A percentile compares a stretch with the other conserved stretches of the same genome.
Conservation (phyloP, 805 yeast species). For the Isabelozyma gotoi region DNA sequence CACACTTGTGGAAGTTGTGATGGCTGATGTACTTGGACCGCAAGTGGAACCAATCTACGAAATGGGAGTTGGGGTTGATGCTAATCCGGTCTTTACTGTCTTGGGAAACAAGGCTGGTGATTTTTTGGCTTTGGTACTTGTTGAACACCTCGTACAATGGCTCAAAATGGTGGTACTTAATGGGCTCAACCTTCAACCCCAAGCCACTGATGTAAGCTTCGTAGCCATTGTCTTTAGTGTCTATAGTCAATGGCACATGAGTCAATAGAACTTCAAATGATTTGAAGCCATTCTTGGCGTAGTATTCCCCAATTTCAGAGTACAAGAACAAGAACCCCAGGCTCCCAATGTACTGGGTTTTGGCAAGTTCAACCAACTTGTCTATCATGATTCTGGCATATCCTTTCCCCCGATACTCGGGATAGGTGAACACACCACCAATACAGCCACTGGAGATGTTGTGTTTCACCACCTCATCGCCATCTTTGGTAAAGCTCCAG, state of each 20-base stretch:
- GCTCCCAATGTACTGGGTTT: constrained; percentile 19
- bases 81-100: constrained; percentile 34
- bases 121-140: constrained; percentile 8
- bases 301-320: constrained; percentile 46
- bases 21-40: constrained; percentile 32
- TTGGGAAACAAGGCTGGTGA: constrained; percentile 13
- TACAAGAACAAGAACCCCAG: constrained; percentile 39
- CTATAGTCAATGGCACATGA: constrained; percentile 14
- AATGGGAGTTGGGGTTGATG: constrained; percentile 24
- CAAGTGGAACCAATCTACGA: constrained; percentile 43
- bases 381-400: constrained; percentile 40
- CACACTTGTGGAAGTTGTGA: constrained; percentile 15
- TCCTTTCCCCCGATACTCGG: constrained; percentile 36
- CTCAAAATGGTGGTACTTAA: constrained; percentile 31
- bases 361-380: constrained; percentile 26
- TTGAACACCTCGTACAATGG: constrained; percentile 19
- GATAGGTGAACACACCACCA: constrained; percentile 42
- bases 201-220: not conserved
- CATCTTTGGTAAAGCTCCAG: constrained; percentile 17
- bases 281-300: constrained; percentile 35
- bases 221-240: not conserved
- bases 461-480: constrained; percentile 12
- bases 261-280: constrained; percentile 36
- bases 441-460: constrained; percentile 31
- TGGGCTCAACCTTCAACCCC: constrained; percentile 9